A percentile compares a stretch with the other conserved stretches of the same genome.
Evolutionary conservation across 768 basidiomycete genomes (phyloP).

Genomic region (Saitozyma sp.): DNA sequence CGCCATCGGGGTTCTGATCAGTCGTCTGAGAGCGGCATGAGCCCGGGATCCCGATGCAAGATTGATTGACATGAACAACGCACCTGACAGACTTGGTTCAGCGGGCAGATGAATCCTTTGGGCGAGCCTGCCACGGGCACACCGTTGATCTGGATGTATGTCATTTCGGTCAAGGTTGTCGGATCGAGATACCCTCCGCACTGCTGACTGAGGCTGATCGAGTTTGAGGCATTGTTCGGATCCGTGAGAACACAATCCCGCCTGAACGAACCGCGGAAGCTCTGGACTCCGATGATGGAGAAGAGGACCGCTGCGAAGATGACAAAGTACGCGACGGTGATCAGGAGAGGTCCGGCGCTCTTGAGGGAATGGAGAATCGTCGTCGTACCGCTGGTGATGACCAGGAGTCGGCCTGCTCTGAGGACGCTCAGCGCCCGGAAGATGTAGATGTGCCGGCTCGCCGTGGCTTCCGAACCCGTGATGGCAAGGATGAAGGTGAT

Average conservation of each 20-base stretch:
- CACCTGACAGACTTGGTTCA: constrained; percentile 80
- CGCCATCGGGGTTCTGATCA: constrained; percentile 63
- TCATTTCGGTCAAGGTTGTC: constrained; percentile 56
- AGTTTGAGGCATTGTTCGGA: constrained; percentile 47
- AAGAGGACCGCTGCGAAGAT: constrained; percentile 85
- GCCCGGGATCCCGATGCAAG: not conserved
- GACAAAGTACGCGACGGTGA: constrained; percentile 87
- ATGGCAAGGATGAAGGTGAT: constrained; percentile 71
- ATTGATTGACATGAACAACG: constrained; percentile 15
- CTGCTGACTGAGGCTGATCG: constrained; percentile 56
- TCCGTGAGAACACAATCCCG: constrained; percentile 53
- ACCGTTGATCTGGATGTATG: constrained; percentile 57
- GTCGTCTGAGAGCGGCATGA: constrained; percentile 21
- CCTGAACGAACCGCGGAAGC: constrained; percentile 81
- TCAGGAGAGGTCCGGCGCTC: constrained; percentile 81
- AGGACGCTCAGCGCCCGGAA: constrained; percentile 88
- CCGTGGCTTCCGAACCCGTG: constrained; percentile 66
- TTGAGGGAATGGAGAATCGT: constrained; percentile 92
- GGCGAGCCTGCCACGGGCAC: constrained; percentile 50
- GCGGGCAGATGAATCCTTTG: constrained; percentile 88
- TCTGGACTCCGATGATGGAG: constrained; percentile 90
- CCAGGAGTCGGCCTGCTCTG: constrained; percentile 74
- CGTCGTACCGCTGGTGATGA: constrained; percentile 89
- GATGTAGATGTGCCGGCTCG: constrained; percentile 69
- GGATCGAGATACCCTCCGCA: constrained; percentile 83